phyloP scores from a whole-genome alignment of 1,284 basidiomycete species.

The Rugosomyces carneus region DNA sequence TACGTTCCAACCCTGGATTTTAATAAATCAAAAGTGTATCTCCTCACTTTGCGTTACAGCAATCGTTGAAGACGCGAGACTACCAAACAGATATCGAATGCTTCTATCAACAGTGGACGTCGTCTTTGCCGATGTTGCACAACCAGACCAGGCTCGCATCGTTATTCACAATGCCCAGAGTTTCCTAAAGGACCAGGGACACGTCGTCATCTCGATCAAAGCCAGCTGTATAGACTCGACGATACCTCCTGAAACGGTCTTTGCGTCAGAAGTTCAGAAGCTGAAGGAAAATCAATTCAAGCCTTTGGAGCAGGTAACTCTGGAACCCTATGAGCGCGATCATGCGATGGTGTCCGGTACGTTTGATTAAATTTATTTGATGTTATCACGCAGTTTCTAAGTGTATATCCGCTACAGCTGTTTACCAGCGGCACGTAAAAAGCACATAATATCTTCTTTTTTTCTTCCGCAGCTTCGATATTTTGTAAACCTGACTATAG shows the following conservation, averaged over 20 bases:
- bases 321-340: conserved; percentile 81
- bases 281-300: conserved; percentile 82
- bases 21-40: too few species aligned
- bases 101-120: conserved; percentile 90
- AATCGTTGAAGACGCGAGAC: conserved; percentile 95
- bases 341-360: conserved; percentile 77
- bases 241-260: neutral
- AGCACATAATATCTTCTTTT: conserved; percentile 73
- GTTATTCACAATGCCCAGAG: conserved; percentile 90
- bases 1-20: conserved; percentile 36
- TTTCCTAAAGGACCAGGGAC: conserved; percentile 94
- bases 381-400: neutral
- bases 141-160: conserved; percentile 97
- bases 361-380: conserved; percentile 14
- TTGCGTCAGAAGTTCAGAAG: conserved; percentile 69
- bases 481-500: neutral
- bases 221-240: conserved; percentile 98
- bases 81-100: conserved; percentile 95
- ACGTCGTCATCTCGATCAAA: conserved; percentile 97
- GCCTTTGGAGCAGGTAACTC: conserved; percentile 89
- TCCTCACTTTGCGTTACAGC: conserved; percentile 41
- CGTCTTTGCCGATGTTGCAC: conserved; percentile 97
- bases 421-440: conserved; percentile 45
- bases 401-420: conserved; percentile 29
- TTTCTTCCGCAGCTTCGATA: neutral